Evolutionary conservation across 768 basidiomycete genomes (phyloP), one percentile per base, ranked within the genome.

Genomic region (Astraeus odoratus): DNA sequence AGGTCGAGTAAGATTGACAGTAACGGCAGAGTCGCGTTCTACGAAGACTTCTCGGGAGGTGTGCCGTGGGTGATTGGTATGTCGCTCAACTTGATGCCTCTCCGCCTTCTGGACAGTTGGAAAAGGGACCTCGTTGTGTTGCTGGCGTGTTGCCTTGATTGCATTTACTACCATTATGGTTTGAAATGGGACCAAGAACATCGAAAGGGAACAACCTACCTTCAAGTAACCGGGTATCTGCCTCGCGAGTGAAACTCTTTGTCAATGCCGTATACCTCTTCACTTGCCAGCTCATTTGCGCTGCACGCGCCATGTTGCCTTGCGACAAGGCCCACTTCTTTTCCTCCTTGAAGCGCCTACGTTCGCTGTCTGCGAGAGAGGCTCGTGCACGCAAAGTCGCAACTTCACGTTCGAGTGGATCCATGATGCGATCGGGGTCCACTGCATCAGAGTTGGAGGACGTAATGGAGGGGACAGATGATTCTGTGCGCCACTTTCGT

Each of bases 291-390:
- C 80, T 80, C 72, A 90, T 79, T 67, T 92, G 81, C 22, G 73
- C 69, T 24, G 87, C 87, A 37, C 86, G 76, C 8, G 85, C 80
- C 35, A 68, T 49, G 57, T 92, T 88, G 0, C 86, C 86, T 58
- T 84, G 80, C 16, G 84, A 83, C 30, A 82, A 59, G 1, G 89
- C 89, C 89, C 89, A 92, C 60, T 89, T 87, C 52, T 79, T 74
- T 64, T 92, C 89, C 64, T 92, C 89, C 68, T 81, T 86, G 67
- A 80, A 86, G 44, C 86, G 74, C 31, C 89, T 74, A 16, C 85
- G 77, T 64, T 92, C 87, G 49, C 80, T 87, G 53, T 89, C 89
- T 20, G 89, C 88, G 47, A 88, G 64, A 16, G 85, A 81, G 7
- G 88, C 88, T 22, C 85, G 77, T 38, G 86, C 80, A 39, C 86